phyloP scores from a whole-genome alignment of 345 rosid genomes.

The Pelargonium nanum region DNA sequence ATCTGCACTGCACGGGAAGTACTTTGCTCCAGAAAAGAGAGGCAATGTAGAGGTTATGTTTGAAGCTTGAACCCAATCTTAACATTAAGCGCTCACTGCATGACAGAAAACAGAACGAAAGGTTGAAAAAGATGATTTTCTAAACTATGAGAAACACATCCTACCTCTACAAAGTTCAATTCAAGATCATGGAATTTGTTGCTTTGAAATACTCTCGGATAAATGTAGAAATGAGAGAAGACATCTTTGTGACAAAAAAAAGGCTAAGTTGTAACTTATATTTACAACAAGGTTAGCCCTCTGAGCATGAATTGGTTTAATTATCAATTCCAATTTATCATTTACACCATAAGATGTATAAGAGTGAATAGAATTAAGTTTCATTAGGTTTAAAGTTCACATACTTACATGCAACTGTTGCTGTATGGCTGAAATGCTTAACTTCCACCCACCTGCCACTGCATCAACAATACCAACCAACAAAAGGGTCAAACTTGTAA shows the following conservation, averaged over 20 bases:
- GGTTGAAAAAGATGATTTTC: no score
- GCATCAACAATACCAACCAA: conserved; percentile 28
- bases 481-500: conserved; percentile 7
- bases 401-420: conserved; percentile 11
- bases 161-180: no score
- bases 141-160: no score
- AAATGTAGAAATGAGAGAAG: background rate
- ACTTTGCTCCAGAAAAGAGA: background rate
- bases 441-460: conserved; percentile 57
- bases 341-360: background rate
- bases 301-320: background rate
- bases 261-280: background rate
- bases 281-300: background rate
- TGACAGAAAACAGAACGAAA: background rate
- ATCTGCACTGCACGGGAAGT: background rate
- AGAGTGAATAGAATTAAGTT: background rate
- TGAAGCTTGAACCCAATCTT: background rate
- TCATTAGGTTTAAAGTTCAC: conserved; percentile 1
- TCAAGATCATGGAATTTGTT: no score
- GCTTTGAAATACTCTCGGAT: no score
- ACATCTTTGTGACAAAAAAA: background rate
- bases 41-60: background rate
- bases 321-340: no score
- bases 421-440: conserved; percentile 6
- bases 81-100: background rate